phyloP scores from a whole-genome alignment of 306 rosid species.

The Inga leiocalycina region DNA sequence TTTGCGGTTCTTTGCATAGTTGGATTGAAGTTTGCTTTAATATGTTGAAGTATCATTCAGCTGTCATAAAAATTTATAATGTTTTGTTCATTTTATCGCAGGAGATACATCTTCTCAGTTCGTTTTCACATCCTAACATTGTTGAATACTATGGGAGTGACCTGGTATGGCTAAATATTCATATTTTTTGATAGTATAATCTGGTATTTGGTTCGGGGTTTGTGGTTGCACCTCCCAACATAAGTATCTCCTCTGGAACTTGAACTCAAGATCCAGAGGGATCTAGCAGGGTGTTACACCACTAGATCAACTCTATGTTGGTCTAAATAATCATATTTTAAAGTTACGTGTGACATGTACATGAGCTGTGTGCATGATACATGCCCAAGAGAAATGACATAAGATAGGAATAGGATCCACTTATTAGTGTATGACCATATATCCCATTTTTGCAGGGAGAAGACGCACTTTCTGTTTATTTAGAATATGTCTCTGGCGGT shows the following conservation, averaged over 20 bases:
- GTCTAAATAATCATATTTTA: slow-evolving; percentile 8
- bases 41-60: slow-evolving; percentile 5
- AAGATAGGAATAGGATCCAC: neutral
- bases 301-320: too few species aligned
- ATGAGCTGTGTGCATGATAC: neutral
- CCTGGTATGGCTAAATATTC: slow-evolving; percentile 58
- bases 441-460: slow-evolving; percentile 64
- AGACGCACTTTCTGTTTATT: slow-evolving; percentile 80
- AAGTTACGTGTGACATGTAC: slow-evolving; percentile 1
- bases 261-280: too few species aligned
- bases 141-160: slow-evolving; percentile 96
- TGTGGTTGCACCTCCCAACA: too few species aligned
- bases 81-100: slow-evolving; percentile 43
- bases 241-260: too few species aligned
- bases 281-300: too few species aligned
- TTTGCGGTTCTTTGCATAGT: slow-evolving; percentile 23
- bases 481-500: slow-evolving; percentile 96
- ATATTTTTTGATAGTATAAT: neutral
- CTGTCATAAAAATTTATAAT: slow-evolving; percentile 25
- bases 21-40: slow-evolving; percentile 31
- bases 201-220: too few species aligned
- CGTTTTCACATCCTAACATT: slow-evolving; percentile 85
- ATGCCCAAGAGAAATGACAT: slow-evolving; percentile 11
- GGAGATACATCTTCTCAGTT: slow-evolving; percentile 93
- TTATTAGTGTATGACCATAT: slow-evolving; percentile 6